phyloP scores from a whole-genome alignment of 139 green algal species.

The Coccomyxa sp. region DNA sequence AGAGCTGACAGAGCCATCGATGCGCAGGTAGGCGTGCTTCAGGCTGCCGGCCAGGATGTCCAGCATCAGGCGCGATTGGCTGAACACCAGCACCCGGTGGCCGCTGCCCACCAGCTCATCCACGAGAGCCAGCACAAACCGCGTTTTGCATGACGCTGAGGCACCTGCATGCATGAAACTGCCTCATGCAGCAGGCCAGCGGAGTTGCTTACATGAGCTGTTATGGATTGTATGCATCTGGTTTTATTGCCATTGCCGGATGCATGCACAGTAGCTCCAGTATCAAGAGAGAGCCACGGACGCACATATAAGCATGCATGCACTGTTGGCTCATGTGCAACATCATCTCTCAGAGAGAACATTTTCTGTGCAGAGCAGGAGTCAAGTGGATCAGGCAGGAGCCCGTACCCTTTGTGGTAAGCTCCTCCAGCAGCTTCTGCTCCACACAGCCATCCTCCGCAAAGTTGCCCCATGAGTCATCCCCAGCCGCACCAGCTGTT shows the following conservation, averaged over 20 bases:
- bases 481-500: no score
- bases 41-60: constrained; percentile 79
- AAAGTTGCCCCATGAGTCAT: not conserved
- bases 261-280: no score
- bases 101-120: constrained; percentile 57
- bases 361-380: no score
- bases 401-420: not conserved
- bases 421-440: constrained; percentile 8
- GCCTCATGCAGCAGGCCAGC: not conserved
- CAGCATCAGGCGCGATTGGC: constrained; percentile 78
- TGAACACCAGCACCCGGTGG: constrained; percentile 90
- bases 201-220: not conserved
- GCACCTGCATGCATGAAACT: constrained; percentile 7
- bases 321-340: no score
- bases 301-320: no score
- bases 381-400: no score
- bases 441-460: not conserved
- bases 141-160: constrained; percentile 74
- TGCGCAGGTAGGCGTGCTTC: constrained; percentile 52
- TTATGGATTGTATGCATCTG: not conserved
- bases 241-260: no score
- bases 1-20: constrained; percentile 75
- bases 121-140: constrained; percentile 75
- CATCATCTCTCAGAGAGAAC: no score
- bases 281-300: no score